Percentiles rank a stretch among this genome's conserved stretches.
Conservation (phyloP, 257 asterid species). For the Paulownia fortunei region DNA sequence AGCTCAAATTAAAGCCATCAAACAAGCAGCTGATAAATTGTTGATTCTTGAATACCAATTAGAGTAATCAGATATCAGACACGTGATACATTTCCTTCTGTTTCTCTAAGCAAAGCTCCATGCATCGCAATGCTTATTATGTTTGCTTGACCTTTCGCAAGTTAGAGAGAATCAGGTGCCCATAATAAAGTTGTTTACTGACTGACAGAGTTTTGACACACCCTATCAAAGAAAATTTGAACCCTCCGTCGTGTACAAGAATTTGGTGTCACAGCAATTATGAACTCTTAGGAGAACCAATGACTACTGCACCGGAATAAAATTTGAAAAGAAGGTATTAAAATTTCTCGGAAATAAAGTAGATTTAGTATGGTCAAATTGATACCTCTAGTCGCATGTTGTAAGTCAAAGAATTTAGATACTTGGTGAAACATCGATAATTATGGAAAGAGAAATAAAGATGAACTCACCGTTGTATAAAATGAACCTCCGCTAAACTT, state of each 20-base stretch:
- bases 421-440: not conserved
- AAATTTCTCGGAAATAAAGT: not conserved
- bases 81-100: not conserved
- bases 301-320: not conserved
- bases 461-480: conserved; percentile 45
- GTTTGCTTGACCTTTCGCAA: not conserved
- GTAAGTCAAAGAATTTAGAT: not conserved
- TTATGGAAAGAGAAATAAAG: not conserved
- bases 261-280: not conserved
- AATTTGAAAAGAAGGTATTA: not conserved
- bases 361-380: not conserved
- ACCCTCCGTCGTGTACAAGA: conserved; percentile 1
- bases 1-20: not conserved
- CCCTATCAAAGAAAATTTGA: not conserved
- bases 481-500: conserved; percentile 50
- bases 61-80: not conserved
- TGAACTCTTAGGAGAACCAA: not conserved
- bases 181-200: not conserved
- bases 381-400: not conserved
- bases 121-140: not conserved
- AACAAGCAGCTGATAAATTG: not conserved
- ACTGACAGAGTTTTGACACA: not conserved
- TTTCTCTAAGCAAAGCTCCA: conserved; percentile 10
- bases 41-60: conserved; percentile 1
- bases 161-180: not conserved